Evolutionary conservation across 1,284 basidiomycete genomes (phyloP).

Genomic region (Pulchroboletus neoregius): DNA sequence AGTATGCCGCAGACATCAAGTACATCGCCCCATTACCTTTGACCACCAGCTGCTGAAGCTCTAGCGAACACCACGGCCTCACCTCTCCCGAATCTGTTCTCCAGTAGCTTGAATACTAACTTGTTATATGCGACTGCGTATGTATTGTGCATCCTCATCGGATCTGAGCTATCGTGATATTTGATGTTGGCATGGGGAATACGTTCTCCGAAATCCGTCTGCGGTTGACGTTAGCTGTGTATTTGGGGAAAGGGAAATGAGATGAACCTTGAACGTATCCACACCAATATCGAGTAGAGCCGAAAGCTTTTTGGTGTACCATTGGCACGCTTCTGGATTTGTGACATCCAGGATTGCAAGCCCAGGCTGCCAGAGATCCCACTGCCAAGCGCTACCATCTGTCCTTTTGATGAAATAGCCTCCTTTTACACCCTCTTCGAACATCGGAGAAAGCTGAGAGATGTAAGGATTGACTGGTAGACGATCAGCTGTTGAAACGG

Average conservation of each 20-base stretch:
- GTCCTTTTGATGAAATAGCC: conserved; percentile 68
- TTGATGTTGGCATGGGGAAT: conserved; percentile 61
- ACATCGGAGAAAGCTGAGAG: conserved; percentile 65
- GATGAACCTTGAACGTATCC: conserved; percentile 61
- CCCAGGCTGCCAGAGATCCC: conserved; percentile 73
- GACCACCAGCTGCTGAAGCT: conserved; percentile 62
- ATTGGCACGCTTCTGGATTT: conserved; percentile 64
- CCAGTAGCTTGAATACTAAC: conserved; percentile 60
- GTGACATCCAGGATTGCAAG: conserved; percentile 69
- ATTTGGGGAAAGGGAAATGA: background rate
- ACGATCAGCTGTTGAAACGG: conserved; percentile 2
- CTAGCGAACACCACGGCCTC: conserved; percentile 71
- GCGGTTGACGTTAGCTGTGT: background rate
- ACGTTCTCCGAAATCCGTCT: conserved; percentile 70
- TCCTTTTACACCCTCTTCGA: conserved; percentile 61
- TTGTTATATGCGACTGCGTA: conserved; percentile 70
- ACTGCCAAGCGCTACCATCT: conserved; percentile 72
- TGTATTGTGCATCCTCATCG: conserved; percentile 61
- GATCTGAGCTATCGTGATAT: conserved; percentile 69
- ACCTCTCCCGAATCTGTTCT: conserved; percentile 56
- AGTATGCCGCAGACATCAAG: conserved; percentile 8
- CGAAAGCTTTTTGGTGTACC: conserved; percentile 60
- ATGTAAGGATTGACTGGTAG: conserved; percentile 62
- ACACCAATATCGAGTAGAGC: conserved; percentile 66
- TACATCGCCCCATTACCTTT: conserved; percentile 41